Evolutionary conservation across 148 eudicot genomes (phyloP), one percentile per base, ranked within the genome.

Genomic region (Diospyros kaki): DNA sequence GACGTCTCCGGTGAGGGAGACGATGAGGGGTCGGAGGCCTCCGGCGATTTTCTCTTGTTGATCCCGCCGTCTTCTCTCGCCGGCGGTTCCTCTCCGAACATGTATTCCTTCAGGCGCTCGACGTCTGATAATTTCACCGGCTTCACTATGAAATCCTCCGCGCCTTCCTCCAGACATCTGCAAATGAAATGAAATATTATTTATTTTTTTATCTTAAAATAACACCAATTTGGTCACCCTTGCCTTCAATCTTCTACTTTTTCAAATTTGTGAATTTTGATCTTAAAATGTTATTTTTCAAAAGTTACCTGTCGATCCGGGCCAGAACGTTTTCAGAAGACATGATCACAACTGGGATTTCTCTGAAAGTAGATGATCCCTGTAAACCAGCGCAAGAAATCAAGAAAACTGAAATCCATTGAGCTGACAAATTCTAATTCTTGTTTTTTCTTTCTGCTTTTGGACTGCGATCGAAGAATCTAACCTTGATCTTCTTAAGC

Each of bases 91-190:
- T 86, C 88, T 15, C 87, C 84, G 54, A 76, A 83, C 97, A 92
- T 86, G 84, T 85, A 84, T 39, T 82, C 83, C 63, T 83, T 90
- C n/a, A 92, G 78, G 1, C 94, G 83, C 58, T 87, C 86, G 51
- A 92, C 95, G 69, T 92, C 97, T 0, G 94, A 74, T 61, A 88
- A 74, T 78, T 90, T 88, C 68, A 90, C 97, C 5, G 97, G 93
- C 67, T 92, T 90, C 64, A 92, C 84, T 46, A 92, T 84, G 68
- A 88, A 92, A 73, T 92, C 97, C 74, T 92, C 95, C 4, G 97
- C 97, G 10, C 97, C 97, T 86, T 92, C 97, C 77, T 90, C 97
- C 79, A 92, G 86, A 82, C 97, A 92, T 64, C 97, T 92, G 41
- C 9, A 11, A 38, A 17, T 18, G 9, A 60, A 60, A 58, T 4